Evolutionary conservation across 1,139 yeast species (phyloP).

Genomic region (Nakaseomyces bracarensis): DNA sequence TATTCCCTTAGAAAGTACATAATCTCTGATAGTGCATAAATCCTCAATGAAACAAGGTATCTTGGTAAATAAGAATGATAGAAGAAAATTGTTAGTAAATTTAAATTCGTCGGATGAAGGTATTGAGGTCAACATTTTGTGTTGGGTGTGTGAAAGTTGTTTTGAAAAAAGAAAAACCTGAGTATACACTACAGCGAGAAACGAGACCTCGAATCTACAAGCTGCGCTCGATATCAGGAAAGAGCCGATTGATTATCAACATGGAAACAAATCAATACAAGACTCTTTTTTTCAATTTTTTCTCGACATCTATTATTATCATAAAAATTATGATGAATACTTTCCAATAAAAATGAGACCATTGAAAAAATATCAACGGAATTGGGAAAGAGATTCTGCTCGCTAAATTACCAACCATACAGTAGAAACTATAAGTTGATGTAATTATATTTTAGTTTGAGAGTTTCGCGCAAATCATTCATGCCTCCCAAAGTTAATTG

Average conservation of each 20-base stretch:
- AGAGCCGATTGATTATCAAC: not conserved
- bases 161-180: conserved; percentile 6
- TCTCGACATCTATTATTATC: not conserved
- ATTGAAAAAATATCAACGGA: not conserved
- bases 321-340: not conserved
- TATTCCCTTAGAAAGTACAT: too few species aligned
- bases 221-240: conserved; percentile 8
- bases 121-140: not conserved
- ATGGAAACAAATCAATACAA: not conserved
- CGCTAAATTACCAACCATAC: conserved; percentile 3
- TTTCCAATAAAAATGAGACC: conserved; percentile 2
- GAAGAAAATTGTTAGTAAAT: conserved; percentile 1
- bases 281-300: conserved; percentile 2
- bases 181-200: conserved; percentile 8
- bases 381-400: conserved; percentile 6
- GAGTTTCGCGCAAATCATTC: conserved; percentile 8
- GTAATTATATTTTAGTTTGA: not conserved
- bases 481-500: not conserved
- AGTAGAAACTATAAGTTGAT: not conserved
- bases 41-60: not conserved
- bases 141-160: not conserved
- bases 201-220: conserved; percentile 7
- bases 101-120: conserved; percentile 1
- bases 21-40: too few species aligned
- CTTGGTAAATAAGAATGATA: not conserved